Evolutionary conservation across 768 basidiomycete species (phyloP).

Genomic region (Wakefieldia striispora): DNA sequence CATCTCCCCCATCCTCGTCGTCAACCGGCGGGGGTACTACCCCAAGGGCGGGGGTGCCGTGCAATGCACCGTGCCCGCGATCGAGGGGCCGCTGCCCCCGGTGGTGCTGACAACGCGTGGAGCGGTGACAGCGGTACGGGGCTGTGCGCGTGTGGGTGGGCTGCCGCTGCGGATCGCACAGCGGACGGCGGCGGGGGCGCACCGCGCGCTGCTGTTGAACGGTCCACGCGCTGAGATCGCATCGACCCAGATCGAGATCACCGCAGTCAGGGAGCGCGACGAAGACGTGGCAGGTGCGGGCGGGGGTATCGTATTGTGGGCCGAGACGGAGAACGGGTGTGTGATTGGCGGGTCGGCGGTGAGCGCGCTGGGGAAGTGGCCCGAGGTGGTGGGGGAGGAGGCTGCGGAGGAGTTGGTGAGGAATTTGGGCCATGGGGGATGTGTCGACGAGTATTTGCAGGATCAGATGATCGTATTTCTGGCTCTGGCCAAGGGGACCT

Average conservation of each 20-base stretch:
- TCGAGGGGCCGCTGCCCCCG: conserved; percentile 40
- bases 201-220: conserved; percentile 36
- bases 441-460: conserved; percentile 68
- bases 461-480: conserved; percentile 81
- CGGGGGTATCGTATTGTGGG: conserved; percentile 73
- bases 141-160: conserved; percentile 64
- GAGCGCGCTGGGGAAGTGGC: conserved; percentile 48
- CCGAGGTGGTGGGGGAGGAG: conserved; percentile 50
- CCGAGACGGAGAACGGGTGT: conserved; percentile 66
- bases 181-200: conserved; percentile 57
- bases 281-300: conserved; percentile 55
- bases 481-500: conserved; percentile 66
- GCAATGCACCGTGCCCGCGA: conserved; percentile 34
- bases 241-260: conserved; percentile 29
- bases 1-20: conserved; percentile 40
- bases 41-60: conserved; percentile 74
- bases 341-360: conserved; percentile 68
- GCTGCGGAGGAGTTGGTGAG: conserved; percentile 59
- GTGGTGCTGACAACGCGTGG: conserved; percentile 60
- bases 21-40: conserved; percentile 64
- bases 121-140: conserved; percentile 46
- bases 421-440: conserved; percentile 63
- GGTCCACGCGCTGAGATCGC: conserved; percentile 23
- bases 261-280: conserved; percentile 46
- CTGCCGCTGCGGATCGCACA: conserved; percentile 56